Conservation (phyloP, 352 stramenopile genomes). For the Sclerospora graminicola region DNA sequence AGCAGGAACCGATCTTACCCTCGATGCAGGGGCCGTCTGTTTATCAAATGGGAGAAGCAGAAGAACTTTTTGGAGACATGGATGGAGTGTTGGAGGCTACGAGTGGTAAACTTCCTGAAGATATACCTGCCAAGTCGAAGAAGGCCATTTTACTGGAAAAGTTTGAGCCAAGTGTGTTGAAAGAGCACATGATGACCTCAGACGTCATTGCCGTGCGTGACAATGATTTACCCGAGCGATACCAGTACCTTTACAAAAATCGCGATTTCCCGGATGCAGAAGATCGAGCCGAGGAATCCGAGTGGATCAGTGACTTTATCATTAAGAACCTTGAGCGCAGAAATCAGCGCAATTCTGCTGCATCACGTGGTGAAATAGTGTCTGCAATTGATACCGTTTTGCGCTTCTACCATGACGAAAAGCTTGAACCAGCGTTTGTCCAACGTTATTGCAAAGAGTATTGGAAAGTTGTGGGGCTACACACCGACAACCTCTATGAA, state of each 20-base stretch:
- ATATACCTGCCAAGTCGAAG: conserved; percentile 51
- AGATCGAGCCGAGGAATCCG: conserved; percentile 75
- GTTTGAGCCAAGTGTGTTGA: conserved; percentile 79
- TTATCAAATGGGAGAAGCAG: conserved; percentile 86
- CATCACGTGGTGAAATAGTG: conserved; percentile 75
- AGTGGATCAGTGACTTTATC: conserved; percentile 85
- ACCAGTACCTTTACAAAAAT: conserved; percentile 60
- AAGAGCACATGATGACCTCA: conserved; percentile 85
- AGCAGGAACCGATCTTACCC: conserved; percentile 51
- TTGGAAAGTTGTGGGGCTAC: conserved; percentile 79
- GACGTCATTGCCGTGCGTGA: conserved; percentile 74
- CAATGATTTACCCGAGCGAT: conserved; percentile 70
- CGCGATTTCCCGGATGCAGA: conserved; percentile 76
- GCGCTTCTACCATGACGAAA: conserved; percentile 85
- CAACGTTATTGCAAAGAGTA: conserved; percentile 88
- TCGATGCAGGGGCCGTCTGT: conserved; percentile 82
- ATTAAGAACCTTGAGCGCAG: conserved; percentile 68
- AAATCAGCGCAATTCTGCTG: conserved; percentile 31
- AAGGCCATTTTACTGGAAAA: conserved; percentile 81
- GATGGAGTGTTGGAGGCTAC: conserved; percentile 81
- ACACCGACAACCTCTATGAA: conserved; percentile 74
- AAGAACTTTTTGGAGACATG: conserved; percentile 86
- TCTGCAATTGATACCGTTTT: conserved; percentile 83
- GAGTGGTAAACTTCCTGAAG: conserved; percentile 27
- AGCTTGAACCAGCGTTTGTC: conserved; percentile 80